Conservation (phyloP, 768 basidiomycete species). For the Pulveroboletus sp. region DNA sequence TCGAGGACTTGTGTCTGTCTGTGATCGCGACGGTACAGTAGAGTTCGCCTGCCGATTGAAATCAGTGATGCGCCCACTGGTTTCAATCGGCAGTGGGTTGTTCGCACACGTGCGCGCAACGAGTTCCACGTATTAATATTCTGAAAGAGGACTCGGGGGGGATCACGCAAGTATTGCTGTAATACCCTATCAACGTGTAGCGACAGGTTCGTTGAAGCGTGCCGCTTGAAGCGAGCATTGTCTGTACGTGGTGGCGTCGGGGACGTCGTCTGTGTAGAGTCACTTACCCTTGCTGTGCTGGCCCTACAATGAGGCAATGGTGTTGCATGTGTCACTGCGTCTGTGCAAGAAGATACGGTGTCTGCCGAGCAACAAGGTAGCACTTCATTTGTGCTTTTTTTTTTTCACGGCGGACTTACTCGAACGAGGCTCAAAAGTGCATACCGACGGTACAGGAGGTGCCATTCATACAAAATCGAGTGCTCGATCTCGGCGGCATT, state of each 20-base stretch:
- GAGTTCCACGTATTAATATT: too few relatives aligned
- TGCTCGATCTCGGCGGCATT: conserved; percentile 29
- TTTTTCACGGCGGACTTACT: too few relatives aligned
- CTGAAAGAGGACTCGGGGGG: neutral
- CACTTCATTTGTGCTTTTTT: neutral
- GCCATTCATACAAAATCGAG: conserved; percentile 28
- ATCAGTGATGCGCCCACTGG: too few relatives aligned
- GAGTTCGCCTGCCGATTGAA: too few relatives aligned
- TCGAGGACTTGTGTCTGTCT: too few relatives aligned
- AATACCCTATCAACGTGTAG: neutral
- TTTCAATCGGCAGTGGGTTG: too few relatives aligned
- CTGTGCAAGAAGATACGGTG: neutral
- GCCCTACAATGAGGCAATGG: neutral
- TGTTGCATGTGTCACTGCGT: neutral
- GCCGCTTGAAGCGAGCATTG: neutral
- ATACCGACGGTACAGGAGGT: conserved; percentile 2
- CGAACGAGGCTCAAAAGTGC: neutral
- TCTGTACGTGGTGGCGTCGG: too few relatives aligned
- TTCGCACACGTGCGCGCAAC: too few relatives aligned
- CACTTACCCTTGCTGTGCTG: neutral
- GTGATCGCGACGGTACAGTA: too few relatives aligned
- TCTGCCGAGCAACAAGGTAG: neutral
- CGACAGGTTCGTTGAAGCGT: neutral
- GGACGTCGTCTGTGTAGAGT: neutral
- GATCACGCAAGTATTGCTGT: neutral